Base-by-base conservation (phyloP, 805 yeast species). In the Teunomyces tritomae region DNA sequence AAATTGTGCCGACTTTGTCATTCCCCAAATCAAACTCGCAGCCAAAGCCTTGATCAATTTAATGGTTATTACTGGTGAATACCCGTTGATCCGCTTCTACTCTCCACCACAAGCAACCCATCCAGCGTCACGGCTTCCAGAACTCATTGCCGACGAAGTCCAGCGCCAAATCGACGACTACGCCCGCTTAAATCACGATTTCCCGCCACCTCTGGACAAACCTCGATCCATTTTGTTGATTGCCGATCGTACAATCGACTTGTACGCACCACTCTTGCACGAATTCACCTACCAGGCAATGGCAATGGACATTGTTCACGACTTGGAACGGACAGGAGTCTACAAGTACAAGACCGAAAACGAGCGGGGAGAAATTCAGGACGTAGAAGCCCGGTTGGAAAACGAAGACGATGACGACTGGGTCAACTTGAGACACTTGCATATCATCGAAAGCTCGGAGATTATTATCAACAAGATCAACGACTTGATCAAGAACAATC, bases 231-330 rank as follows among this genome's bases (percentile, higher is more conserved):
- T 87, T 0, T 75, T 92, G 53, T 65, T 94, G 29, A 80, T 94
- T 14, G 73, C 87, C 2, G 99, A 94, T 65, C 76, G 99, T 52
- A 77, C 96, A 1, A 62, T 90, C 62, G 99, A 95, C 63, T 71
- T 86, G 43, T 80, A 80, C 57, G 87, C 94, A 5, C 96, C 97
- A 0, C 63, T 94, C 41, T 67, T 91, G 46, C 98, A 94, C 64
- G 96, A 89, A 62, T 89, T 91, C 65, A 80, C 85, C 20, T 94
- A 91, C 65, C 96, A 92, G 67, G 91, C 97, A 4, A 84, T 91
- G 87, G 86, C 91, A 14, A 85, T 85, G 70, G 99, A 92, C 64
- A 67, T 85, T 26, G 76, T 77, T 1, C 70, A 68, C 28, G 59
- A 67, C 37, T 65, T 73, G 52, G 78, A 56, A 69, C 67, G 64